phyloP scores from a whole-genome alignment of 1,284 basidiomycete genomes.

The Tylopilus sp. region DNA sequence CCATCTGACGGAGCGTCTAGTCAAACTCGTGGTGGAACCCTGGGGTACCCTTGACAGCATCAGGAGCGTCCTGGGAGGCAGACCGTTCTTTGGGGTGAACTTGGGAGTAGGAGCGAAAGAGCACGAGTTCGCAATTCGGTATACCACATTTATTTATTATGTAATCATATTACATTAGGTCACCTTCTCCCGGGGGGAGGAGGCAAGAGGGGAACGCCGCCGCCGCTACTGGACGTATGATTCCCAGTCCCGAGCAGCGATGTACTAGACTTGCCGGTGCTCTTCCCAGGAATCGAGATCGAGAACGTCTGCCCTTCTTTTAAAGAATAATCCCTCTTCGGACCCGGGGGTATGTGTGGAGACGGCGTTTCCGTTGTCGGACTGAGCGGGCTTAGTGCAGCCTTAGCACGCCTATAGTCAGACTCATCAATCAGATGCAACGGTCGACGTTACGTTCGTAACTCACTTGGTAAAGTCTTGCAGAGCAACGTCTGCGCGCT shows the following conservation, averaged over 20 bases:
- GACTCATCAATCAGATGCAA: neutral
- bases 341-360: conserved; percentile 64
- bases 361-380: conserved; percentile 42
- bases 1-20: conserved; percentile 18
- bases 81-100: neutral
- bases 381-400: conserved; percentile 52
- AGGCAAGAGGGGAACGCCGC: conserved; percentile 62
- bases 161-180: conserved; percentile 18
- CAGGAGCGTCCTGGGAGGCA: neutral
- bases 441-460: neutral
- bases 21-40: conserved; percentile 10
- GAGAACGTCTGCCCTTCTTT: conserved; percentile 97
- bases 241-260: conserved; percentile 35
- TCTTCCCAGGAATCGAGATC: conserved; percentile 80
- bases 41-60: conserved; percentile 35
- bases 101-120: neutral
- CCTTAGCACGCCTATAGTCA: conserved; percentile 59
- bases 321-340: conserved; percentile 91
- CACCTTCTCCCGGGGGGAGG: conserved; percentile 58
- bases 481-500: conserved; percentile 74
- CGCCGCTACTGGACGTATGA: conserved; percentile 21
- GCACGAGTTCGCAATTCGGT: conserved; percentile 9
- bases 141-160: conserved; percentile 11
- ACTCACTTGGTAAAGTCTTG: conserved; percentile 91
- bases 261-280: conserved; percentile 31